A percentile compares a stretch with the other conserved stretches of the same genome.
phyloP scores from a whole-genome alignment of 805 yeast species.

The Wickerhamomyces hampshirensis region DNA sequence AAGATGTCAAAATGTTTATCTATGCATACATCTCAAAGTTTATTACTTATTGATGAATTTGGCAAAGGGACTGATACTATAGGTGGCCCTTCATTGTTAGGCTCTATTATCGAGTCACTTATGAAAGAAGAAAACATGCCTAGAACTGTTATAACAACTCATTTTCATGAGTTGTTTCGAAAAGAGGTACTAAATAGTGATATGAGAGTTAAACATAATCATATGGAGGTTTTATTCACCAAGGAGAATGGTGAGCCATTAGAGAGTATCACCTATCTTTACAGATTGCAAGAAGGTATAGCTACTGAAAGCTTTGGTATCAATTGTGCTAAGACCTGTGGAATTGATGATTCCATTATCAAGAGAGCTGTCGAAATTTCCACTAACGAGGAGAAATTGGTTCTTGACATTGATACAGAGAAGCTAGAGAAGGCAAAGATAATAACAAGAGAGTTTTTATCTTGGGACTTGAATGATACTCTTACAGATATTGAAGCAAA shows the following conservation, averaged over 20 bases:
- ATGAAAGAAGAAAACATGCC: slow-evolving; percentile 13
- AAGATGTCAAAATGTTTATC: slow-evolving; percentile 40
- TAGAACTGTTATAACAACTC: slow-evolving; percentile 35
- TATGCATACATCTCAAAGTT: slow-evolving; percentile 33
- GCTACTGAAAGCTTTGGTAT: slow-evolving; percentile 33
- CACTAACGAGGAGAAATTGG: slow-evolving; percentile 5
- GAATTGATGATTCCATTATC: slow-evolving; percentile 28
- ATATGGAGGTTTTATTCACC: slow-evolving; percentile 29
- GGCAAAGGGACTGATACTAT: slow-evolving; percentile 48
- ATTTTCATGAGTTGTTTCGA: slow-evolving; percentile 38
- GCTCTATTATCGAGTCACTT: slow-evolving; percentile 30
- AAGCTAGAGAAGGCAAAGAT: slow-evolving; percentile 9
- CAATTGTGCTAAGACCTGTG: slow-evolving; percentile 37
- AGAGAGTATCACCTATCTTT: slow-evolving; percentile 27
- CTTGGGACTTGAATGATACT: slow-evolving; percentile 18
- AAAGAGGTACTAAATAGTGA: slow-evolving; percentile 18
- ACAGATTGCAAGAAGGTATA: slow-evolving; percentile 28
- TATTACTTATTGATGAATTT: slow-evolving; percentile 48
- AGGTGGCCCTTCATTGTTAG: slow-evolving; percentile 43
- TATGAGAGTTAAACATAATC: slow-evolving; percentile 27
- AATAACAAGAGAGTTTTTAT: slow-evolving; percentile 14
- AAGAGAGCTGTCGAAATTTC: slow-evolving; percentile 29
- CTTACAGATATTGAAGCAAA: neutral
- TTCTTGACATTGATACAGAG: slow-evolving; percentile 6
- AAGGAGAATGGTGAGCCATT: slow-evolving; percentile 4